Evolutionary conservation across 179 eudicot species (phyloP), one percentile per base, ranked within the genome.

Genomic region (Silene noctiflora): DNA sequence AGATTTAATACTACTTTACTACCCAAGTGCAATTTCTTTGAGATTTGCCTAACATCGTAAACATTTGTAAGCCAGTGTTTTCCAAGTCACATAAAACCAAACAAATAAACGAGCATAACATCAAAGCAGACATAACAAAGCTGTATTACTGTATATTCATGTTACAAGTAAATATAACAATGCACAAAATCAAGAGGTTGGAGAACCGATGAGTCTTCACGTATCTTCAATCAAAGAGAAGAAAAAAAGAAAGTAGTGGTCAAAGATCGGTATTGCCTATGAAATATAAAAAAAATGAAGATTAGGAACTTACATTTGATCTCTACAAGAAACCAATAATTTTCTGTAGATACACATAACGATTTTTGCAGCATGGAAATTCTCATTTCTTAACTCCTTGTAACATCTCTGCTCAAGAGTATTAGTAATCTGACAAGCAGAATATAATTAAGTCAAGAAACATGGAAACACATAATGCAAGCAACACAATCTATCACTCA

Each of bases 401-500:
- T 91, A 96, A 81, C 90, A 93, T 73, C 91, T 89, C 81, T 91
- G 96, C 87, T 91, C 98, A 76, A 96, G 97, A 62, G 88, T 85
- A 65, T 51, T 84, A 27, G 94, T 88, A 44, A 93, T 96, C 99
- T 93, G 97, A 72, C 76, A 69, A 80, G 27, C 58, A 62, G 29
- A 79, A 78, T 51, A 33, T 73, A 29, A 42, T 29, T 75, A 42
- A 63, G 13, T 76, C 46, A 62, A 75, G 77, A 70, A 73, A 58
- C 78, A 76, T 33, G 60, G 31, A 67, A 31, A 7, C 27, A 21
- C 22, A 59, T 39, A 4, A 61, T 12, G 27, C 71, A 64, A 14
- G 12, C 53, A 71, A 6, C 33, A 27, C 10, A 4, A 7, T 76
- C 67, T 64, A 61, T 62, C 25, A 44, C 31, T 22, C 19, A 65